A percentile compares a stretch with the other conserved stretches of the same genome.
Conservation (phyloP, 306 rosid genomes). For the Betula pendula region DNA sequence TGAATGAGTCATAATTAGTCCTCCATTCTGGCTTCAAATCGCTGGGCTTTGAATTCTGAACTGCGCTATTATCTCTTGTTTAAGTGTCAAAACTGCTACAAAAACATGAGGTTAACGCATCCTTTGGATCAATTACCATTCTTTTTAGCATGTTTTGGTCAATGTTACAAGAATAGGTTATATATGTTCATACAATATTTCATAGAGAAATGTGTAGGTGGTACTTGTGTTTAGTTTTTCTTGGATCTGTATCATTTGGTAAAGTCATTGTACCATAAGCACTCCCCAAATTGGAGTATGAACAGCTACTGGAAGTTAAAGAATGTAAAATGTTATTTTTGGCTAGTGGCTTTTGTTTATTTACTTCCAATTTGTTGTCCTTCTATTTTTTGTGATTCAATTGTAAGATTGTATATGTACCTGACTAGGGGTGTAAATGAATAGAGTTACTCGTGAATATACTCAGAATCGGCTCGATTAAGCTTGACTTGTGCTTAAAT, state of each 20-base stretch:
- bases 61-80: conserved; percentile 14
- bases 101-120: conserved; percentile 32
- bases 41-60: conserved; percentile 25
- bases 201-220: conserved; percentile 46
- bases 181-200: conserved; percentile 51
- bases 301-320: conserved; percentile 39
- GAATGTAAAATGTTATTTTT: conserved; percentile 55
- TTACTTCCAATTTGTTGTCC: conserved; percentile 14
- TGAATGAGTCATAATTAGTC: conserved; percentile 23
- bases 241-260: conserved; percentile 39
- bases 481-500: too few relatives aligned
- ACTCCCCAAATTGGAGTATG: conserved; percentile 41
- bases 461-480: too few relatives aligned
- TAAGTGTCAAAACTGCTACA: conserved; percentile 26
- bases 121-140: conserved; percentile 43
- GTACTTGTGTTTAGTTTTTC: conserved; percentile 30
- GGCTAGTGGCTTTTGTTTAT: conserved; percentile 34
- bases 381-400: background rate
- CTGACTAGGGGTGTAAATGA: too few relatives aligned
- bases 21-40: conserved; percentile 26
- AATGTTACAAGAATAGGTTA: conserved; percentile 48
- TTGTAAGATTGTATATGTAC: background rate
- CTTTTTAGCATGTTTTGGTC: conserved; percentile 37
- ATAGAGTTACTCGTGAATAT: too few relatives aligned
- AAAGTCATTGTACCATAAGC: conserved; percentile 51